Conservation (phyloP, 441 rosid genomes). For the Bruguiera hainesii region DNA sequence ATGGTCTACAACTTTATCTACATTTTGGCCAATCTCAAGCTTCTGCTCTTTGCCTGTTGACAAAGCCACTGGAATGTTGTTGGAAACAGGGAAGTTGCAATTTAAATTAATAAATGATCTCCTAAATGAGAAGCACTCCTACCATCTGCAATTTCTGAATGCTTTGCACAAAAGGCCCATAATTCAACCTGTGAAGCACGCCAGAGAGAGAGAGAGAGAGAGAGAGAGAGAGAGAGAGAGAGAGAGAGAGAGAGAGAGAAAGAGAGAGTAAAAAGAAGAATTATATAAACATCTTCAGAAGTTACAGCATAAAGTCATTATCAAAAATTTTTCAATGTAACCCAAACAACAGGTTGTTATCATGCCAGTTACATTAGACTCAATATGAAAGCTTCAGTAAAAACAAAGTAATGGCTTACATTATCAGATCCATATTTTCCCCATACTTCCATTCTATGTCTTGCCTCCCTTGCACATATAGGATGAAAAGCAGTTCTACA, state of each 20-base stretch:
- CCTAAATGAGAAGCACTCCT: conserved; percentile 27
- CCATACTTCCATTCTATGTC: conserved; percentile 90
- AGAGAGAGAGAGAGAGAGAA: conserved; percentile 3
- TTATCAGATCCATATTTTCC: conserved; percentile 77
- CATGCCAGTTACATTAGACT: background rate
- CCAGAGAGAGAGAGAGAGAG: conserved; percentile 1
- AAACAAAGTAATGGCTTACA: conserved; percentile 46
- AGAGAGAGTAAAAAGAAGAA: conserved; percentile 1
- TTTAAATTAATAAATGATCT: conserved; percentile 29
- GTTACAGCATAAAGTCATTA: conserved; percentile 12
- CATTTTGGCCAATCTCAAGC: conserved; percentile 39
- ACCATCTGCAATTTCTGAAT: conserved; percentile 48
- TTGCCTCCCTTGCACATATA: conserved; percentile 91
- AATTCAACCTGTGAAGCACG: conserved; percentile 68
- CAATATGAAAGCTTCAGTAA: background rate
- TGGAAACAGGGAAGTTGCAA: conserved; percentile 28
- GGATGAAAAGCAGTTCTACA: conserved; percentile 98
- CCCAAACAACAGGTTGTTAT: background rate
- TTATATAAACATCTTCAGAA: conserved; percentile 2
- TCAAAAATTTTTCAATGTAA: too few species aligned
- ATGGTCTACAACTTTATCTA: conserved; percentile 40
- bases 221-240: conserved; percentile 4
- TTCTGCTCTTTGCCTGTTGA: conserved; percentile 32
- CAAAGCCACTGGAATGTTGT: conserved; percentile 30
- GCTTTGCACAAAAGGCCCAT: conserved; percentile 93